Percentiles rank a stretch among this genome's conserved stretches.
Conservation (phyloP, 176 grass and related monocot species). For the Alopecurus myosuroides region DNA sequence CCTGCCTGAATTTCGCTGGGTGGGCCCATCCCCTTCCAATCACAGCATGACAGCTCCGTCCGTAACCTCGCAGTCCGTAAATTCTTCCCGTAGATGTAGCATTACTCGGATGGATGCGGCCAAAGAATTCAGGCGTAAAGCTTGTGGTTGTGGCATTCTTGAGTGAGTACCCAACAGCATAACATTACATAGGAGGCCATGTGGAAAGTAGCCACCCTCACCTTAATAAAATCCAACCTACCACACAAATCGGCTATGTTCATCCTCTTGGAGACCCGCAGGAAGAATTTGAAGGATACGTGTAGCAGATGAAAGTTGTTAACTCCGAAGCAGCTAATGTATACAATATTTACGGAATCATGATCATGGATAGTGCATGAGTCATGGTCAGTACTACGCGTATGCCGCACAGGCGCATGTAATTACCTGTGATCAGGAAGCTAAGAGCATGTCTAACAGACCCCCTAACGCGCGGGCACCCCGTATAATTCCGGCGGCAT, state of each 20-base stretch:
- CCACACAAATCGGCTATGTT: neutral
- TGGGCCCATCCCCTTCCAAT: too few relatives aligned
- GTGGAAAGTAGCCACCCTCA: constrained; percentile 10
- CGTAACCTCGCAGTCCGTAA: too few relatives aligned
- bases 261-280: constrained; percentile 19
- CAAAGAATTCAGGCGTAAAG: constrained; percentile 26
- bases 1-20: too few relatives aligned
- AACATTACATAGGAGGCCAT: neutral
- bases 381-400: neutral
- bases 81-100: too few relatives aligned
- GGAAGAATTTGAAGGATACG: neutral
- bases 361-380: neutral
- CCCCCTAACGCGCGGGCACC: too few relatives aligned
- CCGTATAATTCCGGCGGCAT: too few relatives aligned
- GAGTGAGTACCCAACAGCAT: neutral
- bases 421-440: too few relatives aligned
- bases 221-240: constrained; percentile 19
- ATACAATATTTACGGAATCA: neutral
- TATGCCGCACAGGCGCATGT: neutral
- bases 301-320: constrained; percentile 5
- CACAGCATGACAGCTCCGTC: too few relatives aligned
- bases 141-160: constrained; percentile 14
- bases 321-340: neutral
- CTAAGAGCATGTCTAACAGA: too few relatives aligned
- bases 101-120: constrained; percentile 9